Percentiles rank a stretch among this genome's conserved stretches.
Conservation (phyloP, 148 eudicot genomes). For the Drosera capensis region DNA sequence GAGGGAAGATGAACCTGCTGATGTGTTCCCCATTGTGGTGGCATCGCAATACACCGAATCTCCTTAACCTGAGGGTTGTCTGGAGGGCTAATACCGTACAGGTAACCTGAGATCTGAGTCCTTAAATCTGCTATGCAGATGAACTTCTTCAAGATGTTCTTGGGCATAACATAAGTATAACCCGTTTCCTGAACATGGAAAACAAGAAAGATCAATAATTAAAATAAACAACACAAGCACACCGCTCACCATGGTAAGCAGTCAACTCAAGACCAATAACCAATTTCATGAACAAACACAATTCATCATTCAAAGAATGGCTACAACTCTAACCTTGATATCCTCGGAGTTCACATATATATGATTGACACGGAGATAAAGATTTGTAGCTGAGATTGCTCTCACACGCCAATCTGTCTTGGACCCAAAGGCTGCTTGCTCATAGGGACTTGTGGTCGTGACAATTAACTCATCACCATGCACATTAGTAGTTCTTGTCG, state of each 20-base stretch:
- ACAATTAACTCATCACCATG: slow-evolving; percentile 95
- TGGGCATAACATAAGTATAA: slow-evolving; percentile 97
- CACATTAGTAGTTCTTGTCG: slow-evolving; percentile 83
- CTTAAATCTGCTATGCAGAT: slow-evolving; percentile 93
- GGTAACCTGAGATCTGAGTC: slow-evolving; percentile 90
- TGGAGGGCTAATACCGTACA: slow-evolving; percentile 96
- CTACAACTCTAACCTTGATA: slow-evolving; percentile 52
- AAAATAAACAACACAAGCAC: background rate
- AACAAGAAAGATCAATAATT: too few relatives aligned
- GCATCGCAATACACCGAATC: slow-evolving; percentile 90
- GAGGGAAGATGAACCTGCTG: slow-evolving; percentile 92
- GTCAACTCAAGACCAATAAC: background rate
- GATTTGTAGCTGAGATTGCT: slow-evolving; percentile 98
- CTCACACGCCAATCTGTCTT: slow-evolving; percentile 99
- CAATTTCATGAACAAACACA: background rate
- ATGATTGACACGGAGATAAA: slow-evolving; percentile 94
- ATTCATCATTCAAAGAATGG: too few relatives aligned
- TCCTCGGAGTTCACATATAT: slow-evolving; percentile 98
- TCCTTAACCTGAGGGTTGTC: slow-evolving; percentile 99
- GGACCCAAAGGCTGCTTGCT: slow-evolving; percentile 76
- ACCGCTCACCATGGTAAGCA: background rate
- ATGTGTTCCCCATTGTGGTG: slow-evolving; percentile 98
- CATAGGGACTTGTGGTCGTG: slow-evolving; percentile 94
- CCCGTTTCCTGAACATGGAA: slow-evolving; percentile 73
- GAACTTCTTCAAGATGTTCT: slow-evolving; percentile 95